Evolutionary conservation across 768 basidiomycete genomes (phyloP).

Genomic region (Pleurotus tuoliensis): DNA sequence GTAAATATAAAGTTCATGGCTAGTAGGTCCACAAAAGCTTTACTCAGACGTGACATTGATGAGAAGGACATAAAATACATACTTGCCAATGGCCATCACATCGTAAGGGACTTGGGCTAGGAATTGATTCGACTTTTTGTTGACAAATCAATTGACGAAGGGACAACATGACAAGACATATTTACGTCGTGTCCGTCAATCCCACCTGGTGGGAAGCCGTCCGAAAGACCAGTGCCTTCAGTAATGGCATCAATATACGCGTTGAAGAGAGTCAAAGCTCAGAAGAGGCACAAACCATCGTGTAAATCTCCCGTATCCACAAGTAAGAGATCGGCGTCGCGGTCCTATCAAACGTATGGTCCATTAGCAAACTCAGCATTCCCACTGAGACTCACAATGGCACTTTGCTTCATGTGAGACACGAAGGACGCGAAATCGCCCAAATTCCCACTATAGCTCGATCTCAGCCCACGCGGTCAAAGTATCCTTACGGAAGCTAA

Average conservation of each 20-base stretch:
- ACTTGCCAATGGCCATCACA: slow-evolving; percentile 82
- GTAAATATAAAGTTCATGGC: slow-evolving; percentile 82
- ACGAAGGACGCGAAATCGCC: slow-evolving; percentile 89
- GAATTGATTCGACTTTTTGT: slow-evolving; percentile 65
- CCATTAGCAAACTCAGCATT: not conserved
- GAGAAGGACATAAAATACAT: slow-evolving; percentile 18
- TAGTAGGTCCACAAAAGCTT: slow-evolving; percentile 16
- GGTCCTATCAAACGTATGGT: slow-evolving; percentile 31
- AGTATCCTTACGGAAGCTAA: slow-evolving; percentile 18
- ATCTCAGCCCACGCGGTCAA: not conserved
- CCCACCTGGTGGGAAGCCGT: slow-evolving; percentile 67
- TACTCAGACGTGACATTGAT: no score
- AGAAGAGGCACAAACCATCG: slow-evolving; percentile 41
- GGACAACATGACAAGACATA: slow-evolving; percentile 3
- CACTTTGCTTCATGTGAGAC: slow-evolving; percentile 73
- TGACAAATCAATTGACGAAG: not conserved
- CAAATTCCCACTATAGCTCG: slow-evolving; percentile 32
- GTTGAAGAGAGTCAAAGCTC: not conserved
- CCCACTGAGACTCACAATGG: slow-evolving; percentile 30
- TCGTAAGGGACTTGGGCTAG: slow-evolving; percentile 76
- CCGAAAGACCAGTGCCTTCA: slow-evolving; percentile 70
- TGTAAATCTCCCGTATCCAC: slow-evolving; percentile 81
- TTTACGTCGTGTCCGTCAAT: slow-evolving; percentile 70
- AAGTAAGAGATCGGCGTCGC: slow-evolving; percentile 78
- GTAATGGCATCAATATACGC: not conserved